Evolutionary conservation across 495 filamentous ascomycete genomes (phyloP), one percentile per base, ranked within the genome.

Genomic region (Penicillium chermesinum): DNA sequence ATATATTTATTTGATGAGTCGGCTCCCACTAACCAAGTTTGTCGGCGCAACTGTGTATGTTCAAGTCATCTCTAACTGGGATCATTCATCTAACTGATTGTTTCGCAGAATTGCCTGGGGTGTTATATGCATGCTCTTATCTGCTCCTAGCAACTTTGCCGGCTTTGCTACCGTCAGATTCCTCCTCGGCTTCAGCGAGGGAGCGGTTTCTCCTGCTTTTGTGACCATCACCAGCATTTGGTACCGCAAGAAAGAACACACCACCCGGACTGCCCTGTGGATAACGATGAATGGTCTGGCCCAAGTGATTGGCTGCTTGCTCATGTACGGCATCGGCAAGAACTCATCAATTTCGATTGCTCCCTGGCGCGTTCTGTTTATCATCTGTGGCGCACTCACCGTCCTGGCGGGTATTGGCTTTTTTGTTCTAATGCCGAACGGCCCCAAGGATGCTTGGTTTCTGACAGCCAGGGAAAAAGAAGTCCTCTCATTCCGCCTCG

Each of bases 381-480:
- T 77, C 16, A 65, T 69, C 54, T 57, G 78, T 50, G 79, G 79
- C 9, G 67, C 77, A 22, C 59, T 82, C 40, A 81, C 76, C 7
- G 55, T 71, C 20, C 37, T 66, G 15, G 75, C 70, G 43, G 80
- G 79, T 8, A 40, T 79, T 18, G 73, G 75, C 8, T 71, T 75
- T 19, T 75, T 74, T 44, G 59, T 78, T 14, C 51, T 76, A 38
- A 80, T 85, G 61, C 81, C 81, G 0, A 74, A 76, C 54, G 75
- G 76, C 1, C 80, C 80, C 0, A 73, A 81, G 51, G 72, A 77
- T 3, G 80, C 81, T 1, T 78, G 74, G 59, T 83, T 83, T 49
- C 71, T 83, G 13, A 73, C 52, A 18, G 62, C 72, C 8, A 67
- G 72, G 18, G 78, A 83, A 45, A 77, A 77, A 52, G 60, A 67